A percentile compares a stretch with the other conserved stretches of the same genome.
phyloP scores from a whole-genome alignment of 2,329 filamentous ascomycete genomes.

The Proliferodiscus dingleyae region DNA sequence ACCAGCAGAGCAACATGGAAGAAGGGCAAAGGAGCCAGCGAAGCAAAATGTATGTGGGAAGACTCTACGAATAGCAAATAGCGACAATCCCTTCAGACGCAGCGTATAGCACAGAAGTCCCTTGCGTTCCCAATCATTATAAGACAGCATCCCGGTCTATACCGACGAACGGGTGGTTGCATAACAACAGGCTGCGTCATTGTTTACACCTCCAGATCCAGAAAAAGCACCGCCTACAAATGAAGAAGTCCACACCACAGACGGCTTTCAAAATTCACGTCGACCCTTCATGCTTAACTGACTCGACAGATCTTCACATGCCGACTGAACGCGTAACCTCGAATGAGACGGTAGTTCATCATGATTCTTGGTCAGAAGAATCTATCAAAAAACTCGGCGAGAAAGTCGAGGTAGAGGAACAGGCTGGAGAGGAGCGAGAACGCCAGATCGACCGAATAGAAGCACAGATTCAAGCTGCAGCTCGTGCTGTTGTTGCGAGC shows the following conservation, averaged over 20 bases:
- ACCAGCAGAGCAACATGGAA: no score
- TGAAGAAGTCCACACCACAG: conserved; percentile 20
- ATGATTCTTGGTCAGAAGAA: conserved; percentile 11
- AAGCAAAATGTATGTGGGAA: no score
- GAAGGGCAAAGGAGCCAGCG: no score
- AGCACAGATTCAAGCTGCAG: conserved; percentile 49
- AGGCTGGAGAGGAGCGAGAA: conserved; percentile 21
- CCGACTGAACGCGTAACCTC: conserved; percentile 19
- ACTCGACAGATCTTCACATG: conserved; percentile 18
- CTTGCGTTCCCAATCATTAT: background rate
- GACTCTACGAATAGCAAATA: conserved; percentile 3
- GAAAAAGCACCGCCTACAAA: conserved; percentile 5
- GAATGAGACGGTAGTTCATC: conserved; percentile 23
- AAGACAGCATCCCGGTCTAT: conserved; percentile 1
- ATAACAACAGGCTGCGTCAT: conserved; percentile 25
- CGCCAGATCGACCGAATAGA: conserved; percentile 37
- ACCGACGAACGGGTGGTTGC: conserved; percentile 22
- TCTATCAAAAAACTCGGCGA: background rate
- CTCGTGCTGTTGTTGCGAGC: conserved; percentile 45
- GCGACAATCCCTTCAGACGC: conserved; percentile 1
- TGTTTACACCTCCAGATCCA: conserved; percentile 22
- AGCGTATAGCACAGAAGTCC: background rate
- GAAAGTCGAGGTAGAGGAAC: conserved; percentile 4
- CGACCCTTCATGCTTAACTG: conserved; percentile 25
- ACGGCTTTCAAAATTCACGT: conserved; percentile 29